phyloP scores from a whole-genome alignment of 1,139 yeast genomes.

The Ogataea hybrid region DNA sequence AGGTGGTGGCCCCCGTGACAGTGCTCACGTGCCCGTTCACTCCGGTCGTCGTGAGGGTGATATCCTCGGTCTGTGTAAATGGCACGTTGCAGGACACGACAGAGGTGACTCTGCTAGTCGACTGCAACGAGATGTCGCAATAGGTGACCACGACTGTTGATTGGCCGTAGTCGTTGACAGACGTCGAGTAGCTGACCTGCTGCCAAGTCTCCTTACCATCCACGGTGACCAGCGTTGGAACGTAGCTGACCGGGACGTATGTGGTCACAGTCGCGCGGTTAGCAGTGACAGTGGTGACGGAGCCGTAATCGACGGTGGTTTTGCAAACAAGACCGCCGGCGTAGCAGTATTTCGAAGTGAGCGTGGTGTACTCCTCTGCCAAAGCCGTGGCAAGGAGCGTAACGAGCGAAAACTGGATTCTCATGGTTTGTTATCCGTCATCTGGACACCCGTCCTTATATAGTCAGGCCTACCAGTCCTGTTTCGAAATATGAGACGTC shows the following conservation, averaged over 20 bases:
- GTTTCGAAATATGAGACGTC: conserved; percentile 10
- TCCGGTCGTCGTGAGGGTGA: conserved; percentile 6
- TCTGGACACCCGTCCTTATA: neutral
- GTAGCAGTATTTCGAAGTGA: conserved; percentile 16
- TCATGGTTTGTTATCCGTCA: conserved; percentile 5
- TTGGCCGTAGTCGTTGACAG: conserved; percentile 18
- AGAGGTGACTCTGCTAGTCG: conserved; percentile 11
- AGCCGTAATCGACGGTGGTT: conserved; percentile 19
- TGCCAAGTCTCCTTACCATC: conserved; percentile 18
- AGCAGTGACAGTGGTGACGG: conserved; percentile 15
- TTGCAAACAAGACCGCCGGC: conserved; percentile 19
- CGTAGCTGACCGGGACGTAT: conserved; percentile 16
- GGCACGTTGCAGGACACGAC: conserved; percentile 19
- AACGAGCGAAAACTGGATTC: conserved; percentile 2
- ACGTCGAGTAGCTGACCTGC: conserved; percentile 15
- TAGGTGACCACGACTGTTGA: conserved; percentile 20
- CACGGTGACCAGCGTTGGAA: conserved; percentile 23
- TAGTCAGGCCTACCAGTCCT: neutral
- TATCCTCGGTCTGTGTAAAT: conserved; percentile 13
- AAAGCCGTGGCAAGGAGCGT: conserved; percentile 3
- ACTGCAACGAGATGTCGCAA: conserved; percentile 20
- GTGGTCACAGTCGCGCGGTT: conserved; percentile 14
- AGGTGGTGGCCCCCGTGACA: conserved; percentile 13
- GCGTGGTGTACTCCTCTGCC: conserved; percentile 20
- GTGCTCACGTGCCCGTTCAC: conserved; percentile 8